These are phyloP conservation scores for Trametes maxima DNA, from an alignment of 768 basidiomycete genomes.

Conservation along the genomic window DNA sequence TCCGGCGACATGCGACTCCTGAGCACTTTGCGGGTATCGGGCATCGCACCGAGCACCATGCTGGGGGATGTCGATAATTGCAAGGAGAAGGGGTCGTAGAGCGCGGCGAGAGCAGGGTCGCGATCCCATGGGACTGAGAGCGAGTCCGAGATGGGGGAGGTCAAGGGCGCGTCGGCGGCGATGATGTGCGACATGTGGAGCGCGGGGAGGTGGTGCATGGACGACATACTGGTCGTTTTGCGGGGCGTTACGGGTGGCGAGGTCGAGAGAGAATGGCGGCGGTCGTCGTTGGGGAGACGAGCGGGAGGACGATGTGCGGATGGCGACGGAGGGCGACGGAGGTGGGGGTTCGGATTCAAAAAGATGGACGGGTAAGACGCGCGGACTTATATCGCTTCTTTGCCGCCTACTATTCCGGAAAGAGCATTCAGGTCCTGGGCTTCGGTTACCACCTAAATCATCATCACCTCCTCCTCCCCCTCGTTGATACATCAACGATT, in stretches of 20 bases:
- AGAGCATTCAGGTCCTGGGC: slow-evolving; percentile 10
- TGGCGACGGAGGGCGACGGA: slow-evolving; percentile 18
- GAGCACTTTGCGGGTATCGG: slow-evolving; percentile 52
- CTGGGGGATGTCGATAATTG: slow-evolving; percentile 44
- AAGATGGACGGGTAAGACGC: slow-evolving; percentile 15
- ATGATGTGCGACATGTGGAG: slow-evolving; percentile 58
- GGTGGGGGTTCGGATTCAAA: slow-evolving; percentile 21
- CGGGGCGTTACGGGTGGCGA: neutral
- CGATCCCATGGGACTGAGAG: slow-evolving; percentile 53
- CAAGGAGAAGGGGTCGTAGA: slow-evolving; percentile 49
- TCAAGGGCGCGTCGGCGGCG: slow-evolving; percentile 57
- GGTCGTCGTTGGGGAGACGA: slow-evolving; percentile 7
- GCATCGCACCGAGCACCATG: slow-evolving; percentile 38
- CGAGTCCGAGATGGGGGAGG: slow-evolving; percentile 49
- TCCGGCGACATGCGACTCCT: slow-evolving; percentile 51
- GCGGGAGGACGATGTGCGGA: neutral
- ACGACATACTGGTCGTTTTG: slow-evolving; percentile 16
- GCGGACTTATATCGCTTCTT: slow-evolving; percentile 26
- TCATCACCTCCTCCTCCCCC: slow-evolving; percentile 9
- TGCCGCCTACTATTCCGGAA: slow-evolving; percentile 15
- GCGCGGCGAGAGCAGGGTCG: slow-evolving; percentile 42
- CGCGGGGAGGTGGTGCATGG: slow-evolving; percentile 31
- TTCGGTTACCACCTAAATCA: slow-evolving; percentile 14
- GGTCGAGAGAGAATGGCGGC: neutral
- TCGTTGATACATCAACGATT: neutral